Evolutionary conservation across 495 filamentous ascomycete species (phyloP), one percentile per base, ranked within the genome.

Genomic region (Annulohypoxylon maeteangense): DNA sequence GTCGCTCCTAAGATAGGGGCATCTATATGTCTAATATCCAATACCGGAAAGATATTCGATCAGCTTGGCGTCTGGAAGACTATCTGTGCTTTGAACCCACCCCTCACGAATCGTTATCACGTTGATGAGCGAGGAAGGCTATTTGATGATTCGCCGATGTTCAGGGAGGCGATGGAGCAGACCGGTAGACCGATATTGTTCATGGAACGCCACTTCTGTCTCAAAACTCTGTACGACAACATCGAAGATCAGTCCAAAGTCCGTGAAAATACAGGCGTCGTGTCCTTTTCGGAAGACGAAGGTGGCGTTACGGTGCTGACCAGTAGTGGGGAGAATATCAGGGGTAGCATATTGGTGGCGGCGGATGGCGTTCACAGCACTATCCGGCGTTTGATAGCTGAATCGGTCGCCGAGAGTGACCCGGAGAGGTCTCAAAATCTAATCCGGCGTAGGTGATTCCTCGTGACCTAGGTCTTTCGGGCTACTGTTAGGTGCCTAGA

Each of bases 1-100:
- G 77, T 84, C 14, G 76, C 80, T 3, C 83, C 83, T 1, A 65
- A 81, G n/a, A 16, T 74, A 1, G 85, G 84, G 1, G 78, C 78
- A 0, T 75, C 65, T 4, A 76, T 76, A 25, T 63, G 51, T 22
- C 32, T 81, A 1, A 50, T 75, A 22, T 63, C 56, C 1, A 65
- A 78, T 53, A 83, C 77, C 4, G 57, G 63, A 14, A 75, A 79
- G 7, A 76, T 87, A 47, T 62, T 87, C 7, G 82, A 87, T 25
- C 86, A 88, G 65, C 58, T 87, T 5, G 82, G 80, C 0, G 53
- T 82, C 0, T 78, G 71, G 70, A 75, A 78, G 50, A 67, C 47
- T 38, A 68, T 78, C 20, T 23, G 55, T 1, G 60, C 69, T 0
- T 65, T 25, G 2, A 57, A 44, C 6, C 7, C 70, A 20, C 73